phyloP scores from a whole-genome alignment of 2,329 filamentous ascomycete species.

The Helotiales sp. region DNA sequence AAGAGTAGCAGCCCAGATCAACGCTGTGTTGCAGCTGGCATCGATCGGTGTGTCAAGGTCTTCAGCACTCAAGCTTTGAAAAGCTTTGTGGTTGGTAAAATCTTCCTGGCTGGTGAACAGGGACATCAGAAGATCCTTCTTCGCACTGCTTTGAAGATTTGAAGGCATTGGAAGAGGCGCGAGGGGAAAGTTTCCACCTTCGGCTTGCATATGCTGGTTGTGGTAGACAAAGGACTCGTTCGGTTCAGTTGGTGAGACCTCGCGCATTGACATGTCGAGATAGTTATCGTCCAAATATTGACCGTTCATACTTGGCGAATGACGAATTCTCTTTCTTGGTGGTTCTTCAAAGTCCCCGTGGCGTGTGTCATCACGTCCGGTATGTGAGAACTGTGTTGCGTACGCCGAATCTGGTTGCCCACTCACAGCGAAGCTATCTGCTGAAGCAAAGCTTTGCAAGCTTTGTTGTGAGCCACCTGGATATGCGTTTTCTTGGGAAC shows the following conservation, averaged over 20 bases:
- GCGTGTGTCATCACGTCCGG: conserved; percentile 44
- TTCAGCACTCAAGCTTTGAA: conserved; percentile 74
- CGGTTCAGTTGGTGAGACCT: conserved; percentile 73
- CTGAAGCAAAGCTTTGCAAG: conserved; percentile 71
- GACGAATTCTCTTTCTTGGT: conserved; percentile 75
- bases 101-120: conserved; percentile 78
- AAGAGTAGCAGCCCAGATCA: conserved; percentile 96
- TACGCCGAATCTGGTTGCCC: conserved; percentile 67
- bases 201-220: conserved; percentile 49
- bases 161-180: conserved; percentile 67
- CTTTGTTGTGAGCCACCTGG: conserved; percentile 84
- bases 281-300: conserved; percentile 47
- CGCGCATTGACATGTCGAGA: conserved; percentile 61
- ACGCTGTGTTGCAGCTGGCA: conserved; percentile 82
- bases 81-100: conserved; percentile 74
- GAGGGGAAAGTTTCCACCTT: conserved; percentile 63
- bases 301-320: conserved; percentile 58
- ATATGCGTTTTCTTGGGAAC: conserved; percentile 67
- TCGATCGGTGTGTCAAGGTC: conserved; percentile 95
- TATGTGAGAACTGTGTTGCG: conserved; percentile 59
- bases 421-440: conserved; percentile 70
- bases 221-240: conserved; percentile 78
- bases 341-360: conserved; percentile 70
- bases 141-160: conserved; percentile 73
- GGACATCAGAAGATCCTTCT: conserved; percentile 80